Conservation (phyloP, 164 flowering plant species). For the Chloranthus sessilifolius region DNA sequence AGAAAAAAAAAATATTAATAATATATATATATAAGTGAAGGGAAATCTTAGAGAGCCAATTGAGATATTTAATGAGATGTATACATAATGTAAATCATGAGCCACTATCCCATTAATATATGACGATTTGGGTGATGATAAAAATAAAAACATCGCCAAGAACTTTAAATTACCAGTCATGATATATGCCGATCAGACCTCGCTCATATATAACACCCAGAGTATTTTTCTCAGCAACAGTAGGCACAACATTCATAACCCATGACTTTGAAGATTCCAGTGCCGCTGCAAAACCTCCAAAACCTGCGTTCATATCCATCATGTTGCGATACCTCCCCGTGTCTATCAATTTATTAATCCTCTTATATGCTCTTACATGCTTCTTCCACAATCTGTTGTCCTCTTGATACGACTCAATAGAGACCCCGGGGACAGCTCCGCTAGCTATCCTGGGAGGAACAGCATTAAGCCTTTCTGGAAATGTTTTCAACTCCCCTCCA, state of each 20-base stretch:
- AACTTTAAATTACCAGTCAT: conserved; percentile 99
- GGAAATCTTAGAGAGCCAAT: no score
- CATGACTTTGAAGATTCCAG: conserved; percentile 66
- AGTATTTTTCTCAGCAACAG: conserved; percentile 67
- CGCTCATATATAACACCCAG: conserved; percentile 76
- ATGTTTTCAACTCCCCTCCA: conserved; percentile 56
- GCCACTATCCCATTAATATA: no score
- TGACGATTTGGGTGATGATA: no score
- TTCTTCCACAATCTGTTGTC: conserved; percentile 76
- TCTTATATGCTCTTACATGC: conserved; percentile 76
- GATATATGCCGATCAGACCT: conserved; percentile 92
- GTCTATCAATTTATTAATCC: conserved; percentile 57
- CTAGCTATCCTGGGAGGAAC: conserved; percentile 78
- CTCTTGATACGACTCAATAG: conserved; percentile 64
- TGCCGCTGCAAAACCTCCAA: conserved; percentile 92
- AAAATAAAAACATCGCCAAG: no score
- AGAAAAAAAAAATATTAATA: no score
- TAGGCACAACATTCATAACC: conserved; percentile 98
- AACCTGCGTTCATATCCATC: conserved; percentile 96
- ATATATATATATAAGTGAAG: no score
- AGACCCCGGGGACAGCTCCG: conserved; percentile 71
- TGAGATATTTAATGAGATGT: no score
- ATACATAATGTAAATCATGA: no score
- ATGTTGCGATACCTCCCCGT: conserved; percentile 86
- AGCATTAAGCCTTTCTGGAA: conserved; percentile 71